Evolutionary conservation across 2,329 filamentous ascomycete genomes (phyloP), one percentile per base, ranked within the genome.

Genomic region (Hymenoscyphus fraxineus): DNA sequence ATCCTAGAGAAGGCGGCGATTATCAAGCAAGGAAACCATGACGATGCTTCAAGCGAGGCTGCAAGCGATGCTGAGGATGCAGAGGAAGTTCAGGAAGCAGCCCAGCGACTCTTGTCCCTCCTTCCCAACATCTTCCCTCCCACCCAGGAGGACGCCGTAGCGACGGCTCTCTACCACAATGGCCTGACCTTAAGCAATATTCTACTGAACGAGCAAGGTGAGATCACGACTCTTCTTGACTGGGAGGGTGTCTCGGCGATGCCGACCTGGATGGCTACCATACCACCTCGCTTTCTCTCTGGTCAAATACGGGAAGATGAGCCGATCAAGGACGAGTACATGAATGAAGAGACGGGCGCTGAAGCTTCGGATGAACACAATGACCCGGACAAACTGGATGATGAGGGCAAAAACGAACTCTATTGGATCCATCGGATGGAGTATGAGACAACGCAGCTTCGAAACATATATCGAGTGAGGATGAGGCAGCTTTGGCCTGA

Each of bases 191-290:
- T 74, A 6, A 65, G 72, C 1, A 81, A 82, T 63, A 77, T 82
- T 9, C 66, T 81, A 32, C 74, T 81, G 0, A 72, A 80, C 60
- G 70, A 76, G 0, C 35, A 74, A 5, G 76, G 76, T 0, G 64
- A 64, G 0, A 66, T 81, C 5, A 78, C 76, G 0, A 79, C 68
- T 4, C 59, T 81, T 0, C 56, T 80, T 3, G 78, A 81, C 66
- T 82, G 78, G 78, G 78, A 81, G 63, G 80, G 75, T 54, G 75
- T 79, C 12, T 79, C 76, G 0, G 68, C 76, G 1, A 35, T 80
- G 62, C 79, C 79, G 6, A 67, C 75, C 15, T 82, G 78, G 80
- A 67, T 71, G 58, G 69, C 74, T 3, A 74, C 72, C 12, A 61
- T 71, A 31, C 57, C 74, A 32, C 78, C 79, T 9, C 66, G 70